Conservation (phyloP, 257 asterid species). For the Primulina huaijiensis region DNA sequence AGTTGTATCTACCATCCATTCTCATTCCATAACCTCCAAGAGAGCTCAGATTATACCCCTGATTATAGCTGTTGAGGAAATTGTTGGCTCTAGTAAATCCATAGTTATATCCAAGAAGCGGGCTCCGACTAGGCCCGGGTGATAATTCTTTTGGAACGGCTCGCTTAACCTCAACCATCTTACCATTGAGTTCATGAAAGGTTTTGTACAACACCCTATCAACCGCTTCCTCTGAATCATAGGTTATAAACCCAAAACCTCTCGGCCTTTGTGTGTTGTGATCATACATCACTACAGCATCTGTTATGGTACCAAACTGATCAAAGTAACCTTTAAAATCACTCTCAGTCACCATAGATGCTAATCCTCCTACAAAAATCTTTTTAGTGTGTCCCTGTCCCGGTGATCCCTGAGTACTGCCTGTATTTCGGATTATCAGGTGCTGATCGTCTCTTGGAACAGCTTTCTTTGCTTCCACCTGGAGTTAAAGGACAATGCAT, state of each 20-base stretch:
- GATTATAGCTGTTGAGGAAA: conserved; percentile 7
- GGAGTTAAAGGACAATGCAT: conserved; percentile 13
- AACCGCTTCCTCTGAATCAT: conserved; percentile 50
- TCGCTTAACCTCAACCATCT: conserved; percentile 54
- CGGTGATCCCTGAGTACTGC: conserved; percentile 41
- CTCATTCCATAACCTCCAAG: conserved; percentile 20
- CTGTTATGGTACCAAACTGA: conserved; percentile 45
- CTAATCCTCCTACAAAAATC: conserved; percentile 54
- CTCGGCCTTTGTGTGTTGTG: conserved; percentile 56
- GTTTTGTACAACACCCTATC: conserved; percentile 41
- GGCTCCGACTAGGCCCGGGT: conserved; percentile 33
- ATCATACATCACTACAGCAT: conserved; percentile 53
- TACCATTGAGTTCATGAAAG: conserved; percentile 50
- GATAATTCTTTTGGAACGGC: conserved; percentile 47
- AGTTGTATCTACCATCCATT: conserved; percentile 20
- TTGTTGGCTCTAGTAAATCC: conserved; percentile 12
- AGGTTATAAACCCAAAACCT: conserved; percentile 52
- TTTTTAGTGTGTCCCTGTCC: conserved; percentile 41
- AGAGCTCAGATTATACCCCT: conserved; percentile 14
- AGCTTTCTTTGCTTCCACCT: conserved; percentile 59
- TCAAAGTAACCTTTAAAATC: conserved; percentile 46
- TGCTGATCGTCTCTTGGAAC: conserved; percentile 51
- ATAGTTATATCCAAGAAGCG: conserved; percentile 7
- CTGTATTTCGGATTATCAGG: conserved; percentile 31
- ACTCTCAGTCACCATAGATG: conserved; percentile 42